Evolutionary conservation across 257 asterid species (phyloP).

Genomic region (Leptodermis oblonga): DNA sequence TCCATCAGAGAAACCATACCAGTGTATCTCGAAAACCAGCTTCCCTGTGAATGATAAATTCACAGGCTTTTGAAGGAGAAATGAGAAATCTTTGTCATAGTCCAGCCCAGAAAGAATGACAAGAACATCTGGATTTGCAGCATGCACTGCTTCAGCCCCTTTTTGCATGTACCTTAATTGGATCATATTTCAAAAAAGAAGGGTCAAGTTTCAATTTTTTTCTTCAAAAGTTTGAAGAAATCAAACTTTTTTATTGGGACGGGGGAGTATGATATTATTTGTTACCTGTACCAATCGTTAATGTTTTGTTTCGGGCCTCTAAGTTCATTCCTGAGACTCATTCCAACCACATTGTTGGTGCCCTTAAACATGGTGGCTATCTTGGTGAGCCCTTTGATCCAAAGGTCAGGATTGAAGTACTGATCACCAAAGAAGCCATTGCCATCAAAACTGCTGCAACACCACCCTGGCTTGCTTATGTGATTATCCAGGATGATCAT

Average conservation of each 20-base stretch:
- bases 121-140: slow-evolving; percentile 66
- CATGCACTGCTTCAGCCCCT: slow-evolving; percentile 92
- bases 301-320: slow-evolving; percentile 70
- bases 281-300: slow-evolving; percentile 79
- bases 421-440: slow-evolving; percentile 89
- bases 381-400: slow-evolving; percentile 73
- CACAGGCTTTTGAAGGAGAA: slow-evolving; percentile 41
- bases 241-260: too few relatives aligned
- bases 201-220: too few relatives aligned
- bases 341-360: slow-evolving; percentile 56
- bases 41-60: slow-evolving; percentile 52
- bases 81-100: slow-evolving; percentile 68
- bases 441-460: slow-evolving; percentile 79
- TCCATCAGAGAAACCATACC: slow-evolving; percentile 82
- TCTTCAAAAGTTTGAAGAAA: too few relatives aligned
- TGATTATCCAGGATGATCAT: slow-evolving; percentile 87
- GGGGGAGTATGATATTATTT: not conserved
- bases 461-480: slow-evolving; percentile 93
- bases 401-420: slow-evolving; percentile 64
- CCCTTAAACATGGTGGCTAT: slow-evolving; percentile 65
- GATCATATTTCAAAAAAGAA: not conserved
- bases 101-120: slow-evolving; percentile 71
- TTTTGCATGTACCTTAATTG: slow-evolving; percentile 64
- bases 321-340: slow-evolving; percentile 95
- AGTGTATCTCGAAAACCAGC: slow-evolving; percentile 73